Base-by-base conservation (phyloP, 805 yeast genomes). In the Saccharomycopsis amapae region DNA sequence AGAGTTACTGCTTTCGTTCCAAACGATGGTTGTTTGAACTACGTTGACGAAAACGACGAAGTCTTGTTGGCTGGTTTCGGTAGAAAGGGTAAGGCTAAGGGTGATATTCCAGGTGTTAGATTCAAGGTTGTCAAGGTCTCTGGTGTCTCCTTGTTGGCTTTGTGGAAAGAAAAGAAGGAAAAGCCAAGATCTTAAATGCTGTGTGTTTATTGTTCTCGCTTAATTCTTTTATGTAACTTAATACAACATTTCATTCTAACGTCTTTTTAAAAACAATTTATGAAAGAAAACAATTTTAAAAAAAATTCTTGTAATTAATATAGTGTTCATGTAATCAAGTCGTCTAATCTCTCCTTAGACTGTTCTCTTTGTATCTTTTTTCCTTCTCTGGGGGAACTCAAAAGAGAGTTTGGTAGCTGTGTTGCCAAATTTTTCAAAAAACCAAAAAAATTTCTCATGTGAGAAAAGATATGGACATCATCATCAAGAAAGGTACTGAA, bases 101-200 rank as follows among this genome's bases (percentile, higher is more conserved):
- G 99, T 82, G 99, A 93, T 89, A 90, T 93, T 70, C 98, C 98
- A 75, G 99, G 99, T 87, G 99, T 93, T 71, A 93, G 99, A 85
- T 93, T 93, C 88, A 93, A 93, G 86, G 99, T 93, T 72, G 99
- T 93, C 72, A 93, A 93, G 82, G 99, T 93, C 65, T 86, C 98
- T 64, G 98, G 98, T 85, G 98, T 94, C 67, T 93, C 98, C 64
- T 82, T 93, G 75, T 81, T 89, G 72, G 98, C 99, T 72, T 83
- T 93, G 75, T 93, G 96, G 97, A 93, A 90, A 82, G 98, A 94
- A 82, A 93, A 93, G 97, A 93, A 93, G 87, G 99, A 94, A 82
- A 93, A 93, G 89, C 97, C 97, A 81, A 88, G 98, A 81, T 89
- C 97, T 69, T 89, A 85, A 79, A 59, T 38, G 39, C 22, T 35